These are phyloP conservation scores for Ganoderma multipileum DNA, from an alignment of 1,284 basidiomycete species.

Conservation along the genomic window DNA sequence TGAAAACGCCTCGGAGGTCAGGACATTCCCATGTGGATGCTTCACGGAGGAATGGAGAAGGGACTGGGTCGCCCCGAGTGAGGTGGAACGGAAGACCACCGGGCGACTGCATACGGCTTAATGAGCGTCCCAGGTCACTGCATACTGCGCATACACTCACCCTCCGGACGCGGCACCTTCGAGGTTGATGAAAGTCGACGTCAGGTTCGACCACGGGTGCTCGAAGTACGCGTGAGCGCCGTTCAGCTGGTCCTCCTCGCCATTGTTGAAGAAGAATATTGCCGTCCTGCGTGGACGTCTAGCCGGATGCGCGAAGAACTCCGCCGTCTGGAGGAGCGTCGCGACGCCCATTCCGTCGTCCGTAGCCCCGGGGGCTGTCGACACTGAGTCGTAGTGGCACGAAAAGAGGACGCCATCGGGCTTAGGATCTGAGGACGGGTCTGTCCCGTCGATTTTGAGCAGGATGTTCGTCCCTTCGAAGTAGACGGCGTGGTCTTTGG, in stretches of 20 bases:
- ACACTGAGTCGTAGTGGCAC: conserved; percentile 83
- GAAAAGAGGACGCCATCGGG: conserved; percentile 71
- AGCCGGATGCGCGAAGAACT: conserved; percentile 55
- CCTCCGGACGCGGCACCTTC: conserved; percentile 84
- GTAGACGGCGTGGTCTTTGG: conserved; percentile 49
- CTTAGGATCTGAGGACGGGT: conserved; percentile 33
- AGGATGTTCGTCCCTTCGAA: conserved; percentile 79
- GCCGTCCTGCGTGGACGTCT: conserved; percentile 61
- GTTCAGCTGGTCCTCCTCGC: conserved; percentile 77
- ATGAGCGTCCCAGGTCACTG: neutral
- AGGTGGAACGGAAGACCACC: conserved; percentile 70
- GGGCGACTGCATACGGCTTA: conserved; percentile 48
- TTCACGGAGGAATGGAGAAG: conserved; percentile 52
- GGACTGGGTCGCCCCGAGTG: conserved; percentile 55
- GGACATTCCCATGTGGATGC: conserved; percentile 72
- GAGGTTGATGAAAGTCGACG: conserved; percentile 74
- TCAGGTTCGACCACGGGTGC: conserved; percentile 75
- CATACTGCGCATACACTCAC: conserved; percentile 48
- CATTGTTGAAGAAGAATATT: conserved; percentile 84
- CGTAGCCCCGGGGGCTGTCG: conserved; percentile 75
- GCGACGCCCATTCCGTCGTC: conserved; percentile 80
- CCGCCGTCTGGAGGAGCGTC: conserved; percentile 69
- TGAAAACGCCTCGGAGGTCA: conserved; percentile 70
- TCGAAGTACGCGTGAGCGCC: conserved; percentile 71
- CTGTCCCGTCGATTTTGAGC: conserved; percentile 70